Evolutionary conservation across 805 yeast genomes (phyloP), one percentile per base, ranked within the genome.

Genomic region (Kuraishia molischiana): DNA sequence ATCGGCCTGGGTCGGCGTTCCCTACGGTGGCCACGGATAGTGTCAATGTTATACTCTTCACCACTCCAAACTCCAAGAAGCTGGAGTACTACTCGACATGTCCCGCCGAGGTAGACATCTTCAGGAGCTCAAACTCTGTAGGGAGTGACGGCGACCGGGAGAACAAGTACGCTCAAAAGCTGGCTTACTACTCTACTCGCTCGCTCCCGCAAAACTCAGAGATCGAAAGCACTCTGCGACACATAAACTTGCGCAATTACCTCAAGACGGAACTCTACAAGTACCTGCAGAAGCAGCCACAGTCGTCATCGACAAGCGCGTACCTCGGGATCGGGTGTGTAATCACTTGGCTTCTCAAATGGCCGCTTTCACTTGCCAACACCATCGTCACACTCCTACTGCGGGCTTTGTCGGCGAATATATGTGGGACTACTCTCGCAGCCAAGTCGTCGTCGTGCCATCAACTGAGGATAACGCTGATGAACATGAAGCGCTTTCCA

Each of bases 401-500:
- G 13, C 30, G 40, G 8, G 14, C 51, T 2, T 47, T 68, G 34
- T 67, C 67, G 44, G 46, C 42, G 13, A 46, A 48, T 14, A 8
- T 58, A 1, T 24, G 38, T 5, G 45, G 49, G 4, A 24, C 40
- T 5, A 58, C 56, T 28, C 50, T 66, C 5, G 59, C 63, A 19
- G 65, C 64, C 14, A 34, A 64, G 0, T 79, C 85, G 13, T 80
- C 79, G 3, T 69, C 83, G 1, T 78, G 85, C 4, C 78, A 78
- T 48, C 97, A 90, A 53, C 61, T 87, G 2, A 95, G 86, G 52
- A 59, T 86, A 21, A 60, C 96, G 33, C 58, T 84, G 11, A 79
- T 77, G 43, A 96, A 89, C 47, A 54, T 85, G 13, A 74, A 84
- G 46, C 79, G 74, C 49, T 74, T 87, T 48, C 97, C 97, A 0